Evolutionary conservation across 805 yeast genomes (phyloP), one percentile per base, ranked within the genome.

Genomic region (Suhomyces sp.): DNA sequence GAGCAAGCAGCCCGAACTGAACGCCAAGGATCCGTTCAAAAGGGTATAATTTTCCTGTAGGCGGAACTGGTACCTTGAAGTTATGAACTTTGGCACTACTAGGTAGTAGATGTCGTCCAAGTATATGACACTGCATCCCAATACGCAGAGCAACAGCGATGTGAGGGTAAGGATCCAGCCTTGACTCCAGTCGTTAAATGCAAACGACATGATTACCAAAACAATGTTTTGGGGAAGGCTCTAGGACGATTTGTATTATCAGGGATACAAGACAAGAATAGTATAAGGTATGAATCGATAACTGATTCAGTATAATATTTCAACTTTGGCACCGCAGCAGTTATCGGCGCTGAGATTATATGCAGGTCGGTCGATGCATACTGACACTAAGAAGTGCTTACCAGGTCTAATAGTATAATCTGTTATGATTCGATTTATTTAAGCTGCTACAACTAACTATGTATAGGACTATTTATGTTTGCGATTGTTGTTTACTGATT

Each of bases 1-100:
- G 1, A 86, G 54, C 67, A 93, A 77, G 24, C 96, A 89, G 0
- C 99, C 98, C 0, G 93, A 77, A 57, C 92, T 84, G 48, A 92
- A 69, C 0, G 94, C 81, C 27, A 93, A 77, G 2, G 96, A 87
- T 33, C 84, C 84, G 40, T 88, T 84, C 55, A 93, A 77, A 64
- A 92, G 85, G 12, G 71, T 68, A 36, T 86, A 81, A 64, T 87
- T 85, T 51, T 81, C 79, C 50, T 80, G 77, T 44, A 88, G 76
- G 38, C 78, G 71, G 64, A 87, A 85, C 1, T 79, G 78, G 56
- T 72, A 70, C 44, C 59, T 61, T 6, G 55, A 57, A 2, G 80
- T 79, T 51, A 72, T 57, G 49, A 56, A 61, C 5, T 74, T 79
- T 31, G 86, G 79, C 35, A 81, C 53, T 12, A 64, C 29, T 47